A percentile compares a stretch with the other conserved stretches of the same genome.
Evolutionary conservation across 164 flowering plant genomes (phyloP).

Genomic region (Annona squamosa): DNA sequence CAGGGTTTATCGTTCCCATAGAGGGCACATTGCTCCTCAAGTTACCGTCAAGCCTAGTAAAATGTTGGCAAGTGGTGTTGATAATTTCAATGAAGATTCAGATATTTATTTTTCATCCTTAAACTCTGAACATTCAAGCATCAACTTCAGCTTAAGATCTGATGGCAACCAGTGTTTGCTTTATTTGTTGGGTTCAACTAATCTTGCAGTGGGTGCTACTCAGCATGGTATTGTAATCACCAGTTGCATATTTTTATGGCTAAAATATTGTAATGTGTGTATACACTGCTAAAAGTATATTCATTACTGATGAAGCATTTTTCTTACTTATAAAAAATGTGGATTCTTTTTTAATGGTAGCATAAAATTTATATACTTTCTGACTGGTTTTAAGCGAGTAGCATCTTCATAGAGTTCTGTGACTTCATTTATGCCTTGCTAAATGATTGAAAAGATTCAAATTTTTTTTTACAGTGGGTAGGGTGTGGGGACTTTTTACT

Average conservation of each 20-base stretch:
- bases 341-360: not conserved
- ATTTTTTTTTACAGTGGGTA: not conserved
- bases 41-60: conserved; percentile 36
- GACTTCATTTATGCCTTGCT: not conserved
- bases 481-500: not conserved
- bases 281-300: not conserved
- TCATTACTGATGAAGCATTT: not conserved
- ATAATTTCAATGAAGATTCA: conserved; percentile 17
- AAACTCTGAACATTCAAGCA: conserved; percentile 17
- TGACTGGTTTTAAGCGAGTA: not conserved
- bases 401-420: not conserved
- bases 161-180: conserved; percentile 23
- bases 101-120: not conserved
- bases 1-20: conserved; percentile 60
- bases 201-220: conserved; percentile 59
- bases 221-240: conserved; percentile 37
- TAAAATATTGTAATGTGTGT: not conserved
- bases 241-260: too few species aligned
- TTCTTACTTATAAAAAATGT: not conserved
- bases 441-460: not conserved
- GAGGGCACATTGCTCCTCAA: conserved; percentile 73
- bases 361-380: not conserved
- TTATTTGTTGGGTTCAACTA: conserved; percentile 70
- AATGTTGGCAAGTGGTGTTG: conserved; percentile 9
- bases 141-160: conserved; percentile 11